phyloP scores from a whole-genome alignment of 2,329 filamentous ascomycete genomes.

The Aspergillus vadensis region DNA sequence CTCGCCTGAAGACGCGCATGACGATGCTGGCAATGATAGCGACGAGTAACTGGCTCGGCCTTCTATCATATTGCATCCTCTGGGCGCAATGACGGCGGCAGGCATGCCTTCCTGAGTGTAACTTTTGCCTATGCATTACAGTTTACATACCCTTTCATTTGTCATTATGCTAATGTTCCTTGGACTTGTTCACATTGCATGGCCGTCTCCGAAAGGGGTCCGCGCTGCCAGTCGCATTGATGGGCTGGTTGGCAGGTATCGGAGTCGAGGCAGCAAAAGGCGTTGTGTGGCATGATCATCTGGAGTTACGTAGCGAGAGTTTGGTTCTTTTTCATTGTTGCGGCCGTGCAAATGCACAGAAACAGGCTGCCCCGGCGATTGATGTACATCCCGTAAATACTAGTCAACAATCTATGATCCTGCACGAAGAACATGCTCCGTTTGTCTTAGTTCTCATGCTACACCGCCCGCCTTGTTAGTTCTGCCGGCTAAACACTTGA shows the following conservation, averaged over 20 bases:
- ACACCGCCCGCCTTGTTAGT: background rate
- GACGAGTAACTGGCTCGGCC: constrained; percentile 18
- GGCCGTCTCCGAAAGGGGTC: background rate
- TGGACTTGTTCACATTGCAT: constrained; percentile 1
- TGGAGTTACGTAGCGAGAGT: constrained; percentile 24
- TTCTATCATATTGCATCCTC: background rate
- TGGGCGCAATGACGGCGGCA: background rate
- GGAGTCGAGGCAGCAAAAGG: constrained; percentile 21
- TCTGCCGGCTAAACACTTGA: constrained; percentile 1
- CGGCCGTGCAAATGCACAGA: background rate
- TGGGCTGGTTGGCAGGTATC: constrained; percentile 7
- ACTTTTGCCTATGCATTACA: constrained; percentile 2
- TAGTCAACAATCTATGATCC: background rate
- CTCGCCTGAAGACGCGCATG: constrained; percentile 7
- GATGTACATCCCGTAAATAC: constrained; percentile 8
- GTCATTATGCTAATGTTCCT: constrained; percentile 1
- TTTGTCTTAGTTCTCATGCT: background rate
- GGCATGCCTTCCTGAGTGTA: background rate
- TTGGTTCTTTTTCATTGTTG: constrained; percentile 1
- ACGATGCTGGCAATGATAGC: constrained; percentile 25
- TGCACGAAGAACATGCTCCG: background rate
- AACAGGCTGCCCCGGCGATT: background rate
- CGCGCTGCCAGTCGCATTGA: background rate
- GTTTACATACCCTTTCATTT: constrained; percentile 8
- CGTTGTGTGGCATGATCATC: constrained; percentile 23